Percentiles rank a stretch among this genome's conserved stretches.
These are phyloP conservation scores for Ceratocystis huliohia DNA, from an alignment of 2,329 filamentous ascomycete species.

Conservation along the genomic window DNA sequence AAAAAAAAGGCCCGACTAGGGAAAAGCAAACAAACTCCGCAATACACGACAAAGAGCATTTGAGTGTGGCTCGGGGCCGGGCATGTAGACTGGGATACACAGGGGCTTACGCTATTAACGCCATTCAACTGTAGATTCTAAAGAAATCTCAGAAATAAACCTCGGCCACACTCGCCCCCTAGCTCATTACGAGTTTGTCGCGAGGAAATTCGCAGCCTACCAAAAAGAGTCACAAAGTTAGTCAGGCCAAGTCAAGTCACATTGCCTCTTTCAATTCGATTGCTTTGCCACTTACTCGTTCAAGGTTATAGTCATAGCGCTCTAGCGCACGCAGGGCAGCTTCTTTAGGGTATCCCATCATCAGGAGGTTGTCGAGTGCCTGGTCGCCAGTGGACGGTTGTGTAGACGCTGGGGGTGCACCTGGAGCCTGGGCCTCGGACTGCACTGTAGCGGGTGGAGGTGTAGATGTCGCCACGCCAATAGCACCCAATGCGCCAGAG, in stretches of 20 bases:
- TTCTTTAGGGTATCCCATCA: conserved; percentile 71
- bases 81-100: background rate
- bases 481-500: conserved; percentile 17
- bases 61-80: background rate
- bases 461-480: conserved; percentile 9
- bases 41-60: background rate
- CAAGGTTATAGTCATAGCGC: conserved; percentile 91
- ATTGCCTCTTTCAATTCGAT: background rate
- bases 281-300: conserved; percentile 55
- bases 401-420: conserved; percentile 32
- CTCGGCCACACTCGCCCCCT: background rate
- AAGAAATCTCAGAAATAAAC: too few species aligned
- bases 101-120: background rate
- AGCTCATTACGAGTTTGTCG: conserved; percentile 5
- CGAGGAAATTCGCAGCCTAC: conserved; percentile 22
- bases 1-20: background rate
- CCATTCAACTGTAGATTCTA: background rate
- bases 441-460: conserved; percentile 22
- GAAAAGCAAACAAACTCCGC: background rate
- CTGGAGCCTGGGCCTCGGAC: conserved; percentile 22
- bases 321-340: conserved; percentile 71
- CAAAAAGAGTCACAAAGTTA: background rate
- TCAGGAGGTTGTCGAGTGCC: conserved; percentile 75
- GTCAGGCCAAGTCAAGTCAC: background rate
- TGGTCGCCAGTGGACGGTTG: conserved; percentile 74